Percentiles rank a stretch among this genome's conserved stretches.
These are phyloP conservation scores for Peltaster fructicola DNA, from an alignment of 2,329 filamentous ascomycete genomes.

Conservation along the genomic window DNA sequence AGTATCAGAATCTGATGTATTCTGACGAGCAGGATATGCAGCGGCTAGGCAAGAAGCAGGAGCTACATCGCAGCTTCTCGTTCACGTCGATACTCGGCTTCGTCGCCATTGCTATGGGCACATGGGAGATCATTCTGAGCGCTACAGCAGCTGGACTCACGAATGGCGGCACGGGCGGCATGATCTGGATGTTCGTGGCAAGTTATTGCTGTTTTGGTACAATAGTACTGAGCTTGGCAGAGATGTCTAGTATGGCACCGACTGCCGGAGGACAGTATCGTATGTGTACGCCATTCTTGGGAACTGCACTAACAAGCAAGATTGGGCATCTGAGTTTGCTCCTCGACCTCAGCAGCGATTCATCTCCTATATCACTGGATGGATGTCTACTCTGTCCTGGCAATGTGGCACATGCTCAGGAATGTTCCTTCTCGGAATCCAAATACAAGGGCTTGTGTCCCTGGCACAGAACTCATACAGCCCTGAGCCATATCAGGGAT, in stretches of 20 bases:
- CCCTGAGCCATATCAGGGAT: conserved; percentile 14
- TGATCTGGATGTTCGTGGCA: conserved; percentile 18
- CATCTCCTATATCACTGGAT: conserved; percentile 12
- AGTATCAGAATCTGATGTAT: neutral
- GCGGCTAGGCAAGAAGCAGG: conserved; percentile 15
- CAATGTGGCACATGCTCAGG: conserved; percentile 18
- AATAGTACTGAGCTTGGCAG: conserved; percentile 15
- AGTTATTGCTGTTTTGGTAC: conserved; percentile 13
- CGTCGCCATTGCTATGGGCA: conserved; percentile 16
- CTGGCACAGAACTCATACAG: conserved; percentile 15
- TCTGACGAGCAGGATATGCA: conserved; percentile 11
- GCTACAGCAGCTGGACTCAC: conserved; percentile 14
- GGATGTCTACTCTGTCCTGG: conserved; percentile 22
- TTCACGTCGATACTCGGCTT: conserved; percentile 15
- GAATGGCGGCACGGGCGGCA: conserved; percentile 17
- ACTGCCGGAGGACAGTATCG: conserved; percentile 17
- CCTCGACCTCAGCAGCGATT: conserved; percentile 15
- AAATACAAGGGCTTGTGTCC: conserved; percentile 22
- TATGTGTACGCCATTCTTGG: conserved; percentile 8
- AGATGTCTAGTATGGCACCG: conserved; percentile 19
- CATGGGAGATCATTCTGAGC: conserved; percentile 17
- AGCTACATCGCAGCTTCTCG: conserved; percentile 14
- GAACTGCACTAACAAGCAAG: conserved; percentile 9
- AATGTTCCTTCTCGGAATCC: conserved; percentile 19
- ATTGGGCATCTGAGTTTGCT: conserved; percentile 19